A percentile compares a stretch with the other conserved stretches of the same genome.
These are phyloP conservation scores for Capsicum baccatum DNA, from an alignment of 257 asterid species.

Conservation along the genomic window DNA sequence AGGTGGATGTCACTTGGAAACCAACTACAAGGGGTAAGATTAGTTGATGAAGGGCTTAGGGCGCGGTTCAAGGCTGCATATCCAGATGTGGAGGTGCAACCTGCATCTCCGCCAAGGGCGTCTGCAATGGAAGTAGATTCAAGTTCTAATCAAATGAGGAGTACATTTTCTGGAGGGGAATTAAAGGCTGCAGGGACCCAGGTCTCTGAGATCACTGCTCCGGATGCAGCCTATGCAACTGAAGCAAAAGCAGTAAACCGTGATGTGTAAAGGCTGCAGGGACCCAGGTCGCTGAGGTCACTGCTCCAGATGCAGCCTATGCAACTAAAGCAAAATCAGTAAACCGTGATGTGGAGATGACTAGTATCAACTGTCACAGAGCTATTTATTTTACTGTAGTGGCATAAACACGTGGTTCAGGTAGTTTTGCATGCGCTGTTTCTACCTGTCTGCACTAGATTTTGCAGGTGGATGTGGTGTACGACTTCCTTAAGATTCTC, in stretches of 20 bases:
- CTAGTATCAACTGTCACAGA: slow-evolving; percentile 32
- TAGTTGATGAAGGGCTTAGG: slow-evolving; percentile 91
- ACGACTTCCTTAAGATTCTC: not conserved
- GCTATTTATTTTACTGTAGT: not conserved
- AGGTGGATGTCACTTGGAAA: slow-evolving; percentile 98
- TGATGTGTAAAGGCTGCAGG: slow-evolving; percentile 35
- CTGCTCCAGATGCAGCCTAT: slow-evolving; percentile 37
- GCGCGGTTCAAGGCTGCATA: slow-evolving; percentile 98
- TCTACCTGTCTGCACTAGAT: slow-evolving; percentile 13
- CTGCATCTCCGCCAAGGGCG: slow-evolving; percentile 86
- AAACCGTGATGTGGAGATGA: slow-evolving; percentile 49
- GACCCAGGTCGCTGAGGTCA: slow-evolving; percentile 41
- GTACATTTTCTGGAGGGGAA: slow-evolving; percentile 48
- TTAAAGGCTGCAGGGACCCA: slow-evolving; percentile 41
- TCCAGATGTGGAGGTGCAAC: slow-evolving; percentile 95
- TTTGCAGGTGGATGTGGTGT: slow-evolving; percentile 6
- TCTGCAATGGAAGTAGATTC: slow-evolving; percentile 76
- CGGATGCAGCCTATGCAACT: slow-evolving; percentile 36
- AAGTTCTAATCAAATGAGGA: slow-evolving; percentile 48
- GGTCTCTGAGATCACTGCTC: slow-evolving; percentile 40
- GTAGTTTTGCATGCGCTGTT: not conserved
- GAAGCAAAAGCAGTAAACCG: slow-evolving; percentile 47
- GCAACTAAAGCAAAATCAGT: slow-evolving; percentile 45
- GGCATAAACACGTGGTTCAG: not conserved
- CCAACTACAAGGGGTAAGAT: slow-evolving; percentile 85